Evolutionary conservation across 345 rosid species (phyloP), one percentile per base, ranked within the genome.

Genomic region (Fremontodendron californicum): DNA sequence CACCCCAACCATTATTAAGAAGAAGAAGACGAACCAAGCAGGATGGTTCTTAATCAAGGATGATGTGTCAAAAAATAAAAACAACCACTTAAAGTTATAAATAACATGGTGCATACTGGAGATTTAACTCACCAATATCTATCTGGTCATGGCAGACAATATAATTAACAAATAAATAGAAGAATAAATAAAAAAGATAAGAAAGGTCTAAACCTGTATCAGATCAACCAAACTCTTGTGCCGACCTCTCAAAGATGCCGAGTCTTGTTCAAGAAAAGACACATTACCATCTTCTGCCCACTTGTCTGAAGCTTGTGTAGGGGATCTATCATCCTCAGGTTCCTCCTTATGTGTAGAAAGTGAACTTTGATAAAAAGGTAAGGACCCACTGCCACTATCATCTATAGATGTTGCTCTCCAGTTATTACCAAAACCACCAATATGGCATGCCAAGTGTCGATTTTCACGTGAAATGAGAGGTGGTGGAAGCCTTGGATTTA

Each of bases 401-500:
- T 90, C 93, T 55, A 88, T 46, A 64, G 96, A 87, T 51, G 82
- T 74, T 11, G 85, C 70, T 74, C 78, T 79, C 87, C 77, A 73
- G 77, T 79, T 86, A 83, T 85, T 90, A 64, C 89, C 90, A 58
- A 87, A 70, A 69, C 88, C 89, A 90, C 92, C 91, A 73, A 91
- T 86, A 86, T 90, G 94, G 52, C 87, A 86, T 49, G 83, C 83
- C 84, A 92, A 82, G 58, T 82, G 88, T 55, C 82, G 86, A 76
- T 89, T 93, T 81, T 94, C 97, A 75, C 87, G 88, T 67, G 97
- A 94, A 33, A 90, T 89, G 9, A 91, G 86, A n/a, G 97, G 98
- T 37, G 93, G 97, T 73, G 97, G 97, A 61, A 94, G 96, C 82
- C 98, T 88, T 61, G 97, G 98, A 81, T 94, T 94, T 86, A 91